phyloP scores from a whole-genome alignment of 495 filamentous ascomycete species.

The Hypoxylon trugodes region DNA sequence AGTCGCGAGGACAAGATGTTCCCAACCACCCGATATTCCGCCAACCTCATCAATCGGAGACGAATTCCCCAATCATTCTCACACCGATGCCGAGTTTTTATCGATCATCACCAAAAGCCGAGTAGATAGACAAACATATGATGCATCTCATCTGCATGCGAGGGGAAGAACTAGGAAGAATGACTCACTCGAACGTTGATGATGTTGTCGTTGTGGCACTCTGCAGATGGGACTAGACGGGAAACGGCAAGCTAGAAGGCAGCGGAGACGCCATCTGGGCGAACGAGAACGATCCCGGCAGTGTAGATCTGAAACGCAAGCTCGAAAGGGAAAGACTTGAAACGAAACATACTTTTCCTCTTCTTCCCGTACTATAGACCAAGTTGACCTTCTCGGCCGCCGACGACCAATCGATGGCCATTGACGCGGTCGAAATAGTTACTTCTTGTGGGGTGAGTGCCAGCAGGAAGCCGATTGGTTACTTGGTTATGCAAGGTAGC shows the following conservation, averaged over 20 bases:
- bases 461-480: constrained; percentile 15
- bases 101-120: constrained; percentile 3
- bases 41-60: constrained; percentile 1
- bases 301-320: constrained; percentile 33
- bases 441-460: constrained; percentile 16
- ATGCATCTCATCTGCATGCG: constrained; percentile 16
- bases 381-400: background rate
- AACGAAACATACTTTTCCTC: constrained; percentile 31
- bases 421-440: constrained; percentile 23
- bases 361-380: background rate
- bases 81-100: constrained; percentile 23
- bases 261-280: constrained; percentile 10
- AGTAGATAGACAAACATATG: constrained; percentile 17
- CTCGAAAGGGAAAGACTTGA: constrained; percentile 27
- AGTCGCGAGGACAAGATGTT: constrained; percentile 14
- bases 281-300: constrained; percentile 30
- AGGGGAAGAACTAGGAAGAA: constrained; percentile 31
- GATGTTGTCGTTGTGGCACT: too few relatives aligned
- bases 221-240: constrained; percentile 16
- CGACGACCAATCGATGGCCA: constrained; percentile 18
- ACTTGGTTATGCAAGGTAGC: background rate
- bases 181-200: constrained; percentile 34
- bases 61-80: constrained; percentile 3
- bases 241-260: background rate
- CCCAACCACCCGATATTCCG: constrained; percentile 37